A percentile compares a stretch with the other conserved stretches of the same genome.
Conservation (phyloP, 257 asterid species). For the Marsdenia floribunda region DNA sequence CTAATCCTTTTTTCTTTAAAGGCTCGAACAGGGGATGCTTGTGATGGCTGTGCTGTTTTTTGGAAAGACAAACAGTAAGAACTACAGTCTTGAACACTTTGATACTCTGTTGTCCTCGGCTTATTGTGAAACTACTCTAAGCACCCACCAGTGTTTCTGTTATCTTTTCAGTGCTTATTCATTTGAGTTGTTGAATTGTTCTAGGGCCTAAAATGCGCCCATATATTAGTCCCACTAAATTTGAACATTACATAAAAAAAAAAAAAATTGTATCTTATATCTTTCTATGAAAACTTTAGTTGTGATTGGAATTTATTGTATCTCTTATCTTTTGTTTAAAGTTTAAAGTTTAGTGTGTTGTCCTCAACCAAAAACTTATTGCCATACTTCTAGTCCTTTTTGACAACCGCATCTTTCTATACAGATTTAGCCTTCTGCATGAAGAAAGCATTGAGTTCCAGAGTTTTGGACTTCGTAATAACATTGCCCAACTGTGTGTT, state of each 20-base stretch:
- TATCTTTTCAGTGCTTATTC: neutral
- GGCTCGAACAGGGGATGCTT: constrained; percentile 77
- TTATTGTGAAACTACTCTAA: neutral
- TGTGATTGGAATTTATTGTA: neutral
- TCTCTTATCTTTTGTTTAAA: neutral
- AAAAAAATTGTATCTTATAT: neutral
- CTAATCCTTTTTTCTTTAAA: constrained; percentile 24
- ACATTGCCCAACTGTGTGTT: constrained; percentile 79
- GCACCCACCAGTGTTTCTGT: neutral
- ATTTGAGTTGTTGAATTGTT: no score
- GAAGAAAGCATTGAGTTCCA: constrained; percentile 77
- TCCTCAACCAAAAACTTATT: neutral
- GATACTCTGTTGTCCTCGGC: neutral
- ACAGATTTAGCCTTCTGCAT: constrained; percentile 68
- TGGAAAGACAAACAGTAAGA: constrained; percentile 69
- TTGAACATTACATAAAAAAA: no score
- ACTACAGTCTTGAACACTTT: constrained; percentile 15
- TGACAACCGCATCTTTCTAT: constrained; percentile 9
- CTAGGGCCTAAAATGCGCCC: neutral
- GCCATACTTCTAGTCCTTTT: neutral
- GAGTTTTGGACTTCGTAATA: constrained; percentile 74
- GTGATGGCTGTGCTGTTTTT: constrained; percentile 84
- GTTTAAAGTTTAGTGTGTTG: neutral
- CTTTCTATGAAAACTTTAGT: neutral
- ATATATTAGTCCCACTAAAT: neutral